Evolutionary conservation across 2,329 filamentous ascomycete genomes (phyloP).

Genomic region (Fusarium sp.): DNA sequence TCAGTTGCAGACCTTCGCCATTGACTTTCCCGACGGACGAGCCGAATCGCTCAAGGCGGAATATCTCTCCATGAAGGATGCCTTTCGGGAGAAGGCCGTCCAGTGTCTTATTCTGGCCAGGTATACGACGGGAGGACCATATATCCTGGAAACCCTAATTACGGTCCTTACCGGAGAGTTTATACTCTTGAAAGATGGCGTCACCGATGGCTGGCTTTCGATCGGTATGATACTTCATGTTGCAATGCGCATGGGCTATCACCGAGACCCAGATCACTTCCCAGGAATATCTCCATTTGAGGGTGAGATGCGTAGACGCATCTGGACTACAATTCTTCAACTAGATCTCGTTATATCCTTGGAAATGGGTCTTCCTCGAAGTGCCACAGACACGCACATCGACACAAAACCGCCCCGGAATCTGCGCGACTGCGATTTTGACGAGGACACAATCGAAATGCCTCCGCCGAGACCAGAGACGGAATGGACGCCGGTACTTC

Average conservation of each 20-base stretch:
- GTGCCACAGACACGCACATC: constrained; percentile 6
- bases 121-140: constrained; percentile 23
- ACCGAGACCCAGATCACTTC: constrained; percentile 29
- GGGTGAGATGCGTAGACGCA: constrained; percentile 58
- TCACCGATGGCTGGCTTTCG: constrained; percentile 17
- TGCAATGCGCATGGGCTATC: constrained; percentile 30
- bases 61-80: constrained; percentile 24
- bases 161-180: constrained; percentile 23
- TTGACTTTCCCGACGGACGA: constrained; percentile 6
- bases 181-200: constrained; percentile 15
- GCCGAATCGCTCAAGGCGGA: constrained; percentile 18
- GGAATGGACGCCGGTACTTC: constrained; percentile 22
- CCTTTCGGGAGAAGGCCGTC: constrained; percentile 23
- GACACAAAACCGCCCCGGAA: constrained; percentile 22
- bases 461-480: constrained; percentile 24
- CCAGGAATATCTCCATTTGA: constrained; percentile 49
- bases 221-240: constrained; percentile 26
- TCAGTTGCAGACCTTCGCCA: constrained; percentile 22
- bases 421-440: constrained; percentile 23
- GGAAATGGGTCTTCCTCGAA: constrained; percentile 62
- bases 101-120: constrained; percentile 22
- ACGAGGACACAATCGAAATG: constrained; percentile 10
- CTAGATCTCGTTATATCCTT: constrained; percentile 68
- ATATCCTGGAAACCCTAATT: constrained; percentile 26
- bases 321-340: constrained; percentile 60